Evolutionary conservation across 306 rosid genomes (phyloP).

Genomic region (Cucurbita maxima): DNA sequence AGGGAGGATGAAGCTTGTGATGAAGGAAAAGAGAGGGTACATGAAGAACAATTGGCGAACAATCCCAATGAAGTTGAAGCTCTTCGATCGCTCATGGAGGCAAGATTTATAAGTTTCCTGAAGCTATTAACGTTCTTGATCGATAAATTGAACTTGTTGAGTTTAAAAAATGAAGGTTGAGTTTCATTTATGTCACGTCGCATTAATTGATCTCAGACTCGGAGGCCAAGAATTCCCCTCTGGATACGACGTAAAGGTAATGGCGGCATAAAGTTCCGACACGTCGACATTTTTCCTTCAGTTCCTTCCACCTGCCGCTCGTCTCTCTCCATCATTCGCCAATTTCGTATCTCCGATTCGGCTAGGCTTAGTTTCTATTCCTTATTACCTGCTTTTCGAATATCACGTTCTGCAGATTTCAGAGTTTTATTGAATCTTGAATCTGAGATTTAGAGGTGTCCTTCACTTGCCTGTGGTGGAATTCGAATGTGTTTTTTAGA

Average conservation of each 20-base stretch:
- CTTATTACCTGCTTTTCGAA: not conserved
- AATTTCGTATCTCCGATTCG: not conserved
- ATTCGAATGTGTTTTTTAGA: not conserved
- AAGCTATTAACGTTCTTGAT: constrained; percentile 38
- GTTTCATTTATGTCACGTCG: not conserved
- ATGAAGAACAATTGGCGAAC: constrained; percentile 28
- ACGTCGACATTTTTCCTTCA: not conserved
- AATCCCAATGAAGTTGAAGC: constrained; percentile 36
- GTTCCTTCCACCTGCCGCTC: constrained; percentile 5
- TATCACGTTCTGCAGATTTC: not conserved
- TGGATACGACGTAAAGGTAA: not conserved
- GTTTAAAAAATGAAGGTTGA: not conserved
- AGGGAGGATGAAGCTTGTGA: not conserved
- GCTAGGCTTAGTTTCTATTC: not conserved
- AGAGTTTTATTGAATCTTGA: not conserved
- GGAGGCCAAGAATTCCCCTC: not conserved
- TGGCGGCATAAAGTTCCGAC: not conserved
- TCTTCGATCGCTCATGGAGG: constrained; percentile 42
- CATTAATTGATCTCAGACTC: not conserved
- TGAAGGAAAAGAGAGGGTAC: constrained; percentile 25
- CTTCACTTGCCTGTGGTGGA: not conserved
- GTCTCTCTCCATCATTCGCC: not conserved
- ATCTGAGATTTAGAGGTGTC: not conserved
- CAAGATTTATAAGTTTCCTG: constrained; percentile 30
- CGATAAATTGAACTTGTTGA: constrained; percentile 33